Evolutionary conservation across 176 grass and related monocot genomes (phyloP), one percentile per base, ranked within the genome.

Genomic region (Eremochloa ophiuroides): DNA sequence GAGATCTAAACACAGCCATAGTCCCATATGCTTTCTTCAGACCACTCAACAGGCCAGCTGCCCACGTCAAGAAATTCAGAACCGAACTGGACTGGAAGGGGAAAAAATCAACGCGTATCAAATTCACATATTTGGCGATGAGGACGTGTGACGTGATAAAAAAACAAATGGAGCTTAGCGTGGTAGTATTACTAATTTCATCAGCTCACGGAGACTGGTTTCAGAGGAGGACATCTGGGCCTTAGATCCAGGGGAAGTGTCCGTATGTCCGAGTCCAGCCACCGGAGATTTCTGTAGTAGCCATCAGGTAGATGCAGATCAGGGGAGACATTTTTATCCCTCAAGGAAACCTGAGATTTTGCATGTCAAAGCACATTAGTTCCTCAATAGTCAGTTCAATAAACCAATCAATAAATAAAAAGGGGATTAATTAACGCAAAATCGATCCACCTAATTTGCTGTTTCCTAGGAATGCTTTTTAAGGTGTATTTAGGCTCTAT

Each of bases 171-270:
- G 31, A 34, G 53, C 53, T 34, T 26, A 34, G 40, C 2, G 10
- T 25, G 4, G 40, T 43, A 17, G 53, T 38, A n/a, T n/a, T n/a
- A n/a, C n/a, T 42, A 41, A 72, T 82, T 71, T 56, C 51, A 53
- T 6, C 71, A 40, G 34, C 64, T 65, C 53, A 6, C 33, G 11
- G 58, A 26, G 55, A 37, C 73, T 70, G 20, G 42, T 71, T 88
- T 80, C 30, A 65, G 77, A 38, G 62, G n/a, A n/a, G 71, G 83
- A 60, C 77, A 75, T 81, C 65, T 27, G 6, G 55, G 26, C 55
- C 82, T 75, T 55, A 71, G 82, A 85, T 89, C 71, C 82, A 85
- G 87, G 82, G 76, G 44, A 56, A n/a, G 5, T 88, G 69, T 84
- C 75, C 79, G 53, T 79, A 60, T 40, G 80, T 39, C 50, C 20